These are phyloP conservation scores for Pisolithus orientalis DNA, from an alignment of 768 basidiomycete genomes.

Conservation along the genomic window DNA sequence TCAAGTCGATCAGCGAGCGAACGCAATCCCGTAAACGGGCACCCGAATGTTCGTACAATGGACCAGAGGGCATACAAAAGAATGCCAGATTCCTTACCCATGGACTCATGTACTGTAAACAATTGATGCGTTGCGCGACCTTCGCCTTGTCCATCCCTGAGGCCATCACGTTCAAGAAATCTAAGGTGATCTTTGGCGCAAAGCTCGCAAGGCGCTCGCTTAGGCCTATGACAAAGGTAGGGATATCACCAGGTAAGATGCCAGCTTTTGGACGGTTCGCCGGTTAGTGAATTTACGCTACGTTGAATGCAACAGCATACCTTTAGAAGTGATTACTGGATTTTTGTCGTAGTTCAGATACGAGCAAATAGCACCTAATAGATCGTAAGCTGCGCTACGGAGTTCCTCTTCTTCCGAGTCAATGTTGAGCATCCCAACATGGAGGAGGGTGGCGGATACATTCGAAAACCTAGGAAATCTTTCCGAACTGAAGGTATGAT, in stretches of 20 bases:
- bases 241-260: conserved; percentile 62
- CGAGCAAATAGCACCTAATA: conserved; percentile 69
- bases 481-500: conserved; percentile 45
- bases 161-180: conserved; percentile 84
- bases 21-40: conserved; percentile 76
- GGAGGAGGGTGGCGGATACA: conserved; percentile 80
- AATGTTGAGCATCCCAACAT: conserved; percentile 77
- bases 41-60: conserved; percentile 66
- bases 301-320: conserved; percentile 30
- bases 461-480: conserved; percentile 76
- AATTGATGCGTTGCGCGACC: conserved; percentile 55
- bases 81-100: conserved; percentile 79
- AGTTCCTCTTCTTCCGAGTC: conserved; percentile 69
- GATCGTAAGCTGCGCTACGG: conserved; percentile 72
- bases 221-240: conserved; percentile 53
- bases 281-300: neutral
- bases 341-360: conserved; percentile 74
- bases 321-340: conserved; percentile 63
- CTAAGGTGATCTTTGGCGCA: conserved; percentile 79
- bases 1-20: conserved; percentile 70
- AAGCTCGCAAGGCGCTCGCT: conserved; percentile 69
- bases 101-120: conserved; percentile 77
- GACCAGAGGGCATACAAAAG: conserved; percentile 63
- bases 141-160: conserved; percentile 48
- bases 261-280: conserved; percentile 40